Base-by-base conservation (phyloP, 1,284 basidiomycete species). In the Tylopilus orsonianus region DNA sequence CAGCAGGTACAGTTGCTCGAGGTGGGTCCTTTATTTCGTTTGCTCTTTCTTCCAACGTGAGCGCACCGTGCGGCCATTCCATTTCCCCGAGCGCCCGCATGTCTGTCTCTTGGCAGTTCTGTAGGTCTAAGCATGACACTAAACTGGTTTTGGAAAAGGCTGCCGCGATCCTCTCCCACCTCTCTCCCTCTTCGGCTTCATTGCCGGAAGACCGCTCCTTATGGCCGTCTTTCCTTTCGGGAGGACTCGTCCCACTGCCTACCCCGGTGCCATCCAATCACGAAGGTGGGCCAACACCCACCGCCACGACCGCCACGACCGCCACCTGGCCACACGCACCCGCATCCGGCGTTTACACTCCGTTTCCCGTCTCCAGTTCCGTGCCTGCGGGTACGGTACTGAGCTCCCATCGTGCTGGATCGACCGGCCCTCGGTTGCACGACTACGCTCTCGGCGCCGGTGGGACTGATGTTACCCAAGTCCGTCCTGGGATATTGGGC, bases 1-100 rank as follows among this genome's bases (percentile, higher is more conserved):
- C 95, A 98, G 65, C 96, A 98, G 64, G 96, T 99, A 1, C 96
- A 98, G 66, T 75, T 98, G 48, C 85, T 99, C 43, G 96, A 98
- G 78, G 88, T 87, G 50, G 50, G 77, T 42, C 38, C 19, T 16
- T 5, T 8, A 7, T 14, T n/a, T 24, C 12, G 8, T 14, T 9
- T 29, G 36, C 16, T 20, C 14, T 36, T 20, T 13, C 10, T 18
- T 27, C 23, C n/a, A 36, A 22, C 3, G 37, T 24, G 37, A 23
- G 23, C 16, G 12, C n/a, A n/a, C n/a, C n/a, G n/a, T n/a, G n/a
- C n/a, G n/a, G n/a, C n/a, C n/a, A n/a, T n/a, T n/a, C n/a, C n/a
- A n/a, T n/a, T n/a, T n/a, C n/a, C n/a, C n/a, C n/a, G 14, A 4
- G 4, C 13, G 29, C 29, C 29, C 14, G 13, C 13, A 9, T 48